Evolutionary conservation across 2,329 filamentous ascomycete species (phyloP), one percentile per base, ranked within the genome.

Genomic region (Akanthomyces uredinophilus): DNA sequence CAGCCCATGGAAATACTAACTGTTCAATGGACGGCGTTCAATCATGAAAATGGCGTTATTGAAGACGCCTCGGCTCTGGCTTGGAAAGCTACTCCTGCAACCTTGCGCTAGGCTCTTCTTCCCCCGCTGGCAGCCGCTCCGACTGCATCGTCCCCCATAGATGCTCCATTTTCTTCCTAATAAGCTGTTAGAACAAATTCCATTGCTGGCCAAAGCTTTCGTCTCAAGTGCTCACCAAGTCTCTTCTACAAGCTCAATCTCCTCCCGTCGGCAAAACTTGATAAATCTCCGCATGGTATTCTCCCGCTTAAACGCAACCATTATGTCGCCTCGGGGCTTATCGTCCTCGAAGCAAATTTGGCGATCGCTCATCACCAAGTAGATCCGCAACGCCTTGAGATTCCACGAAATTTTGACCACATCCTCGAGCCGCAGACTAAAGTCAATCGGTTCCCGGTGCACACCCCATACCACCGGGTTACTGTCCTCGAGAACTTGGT

Each of bases 231-330:
- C 80, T 73, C 68, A 84, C 82, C 64, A 64, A 13, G 72, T 69
- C 1, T 70, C 71, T 66, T 78, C 77, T 2, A 74, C 68, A 52
- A 83, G 64, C 47, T 68, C 71, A 7, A 84, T 68, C 1, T 75
- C 75, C 70, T 77, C 78, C 65, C 74, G 75, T 63, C 74, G 72
- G 44, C 79, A 74, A 62, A 84, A 82, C 22, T 69, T 67, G 52
- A 85, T 68, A 65, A 86, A 83, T 2, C 83, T 75, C 62, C 75
- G 73, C 73, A 83, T 81, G 5, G 83, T 84, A 22, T 80, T 74
- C 65, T 78, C 75, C 6, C 83, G 71, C 69, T 82, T 82, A 66
- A 86, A 85, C 60, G 76, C 71, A 7, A 78, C 80, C 65, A 85
- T 73, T 3, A 85, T 68, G 49, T 81, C 75, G 3, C 81, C 80